A percentile compares a stretch with the other conserved stretches of the same genome.
Conservation (phyloP, 108 stramenopile genomes). For the Craspedostauros australis region DNA sequence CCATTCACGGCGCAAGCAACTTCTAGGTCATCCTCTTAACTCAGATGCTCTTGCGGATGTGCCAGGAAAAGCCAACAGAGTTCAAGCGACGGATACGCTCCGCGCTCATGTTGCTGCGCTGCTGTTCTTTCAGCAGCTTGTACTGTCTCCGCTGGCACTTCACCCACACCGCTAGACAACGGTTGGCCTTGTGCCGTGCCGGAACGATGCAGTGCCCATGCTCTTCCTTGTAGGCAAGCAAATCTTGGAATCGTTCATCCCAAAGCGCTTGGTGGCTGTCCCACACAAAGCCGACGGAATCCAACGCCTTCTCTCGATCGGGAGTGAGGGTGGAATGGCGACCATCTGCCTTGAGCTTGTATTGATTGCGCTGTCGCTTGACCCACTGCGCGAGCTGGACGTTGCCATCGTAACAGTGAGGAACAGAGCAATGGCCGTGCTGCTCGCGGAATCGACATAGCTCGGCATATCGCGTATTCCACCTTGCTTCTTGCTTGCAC, state of each 20-base stretch:
- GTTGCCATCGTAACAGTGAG: conserved; percentile 9
- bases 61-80: conserved; percentile 35
- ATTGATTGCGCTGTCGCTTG: conserved; percentile 29
- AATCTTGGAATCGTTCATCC: conserved; percentile 15
- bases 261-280: conserved; percentile 24
- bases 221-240: conserved; percentile 6
- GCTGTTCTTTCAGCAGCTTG: conserved; percentile 34
- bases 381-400: conserved; percentile 12
- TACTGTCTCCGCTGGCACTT: conserved; percentile 50
- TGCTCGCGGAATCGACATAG: conserved; percentile 5
- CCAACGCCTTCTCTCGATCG: conserved; percentile 30
- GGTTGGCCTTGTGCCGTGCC: conserved; percentile 20
- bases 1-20: no score
- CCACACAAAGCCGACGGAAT: conserved; percentile 52
- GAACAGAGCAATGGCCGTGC: conserved; percentile 28
- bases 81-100: conserved; percentile 26
- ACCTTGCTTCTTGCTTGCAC: conserved; percentile 9
- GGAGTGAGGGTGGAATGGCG: conserved; percentile 34
- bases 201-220: conserved; percentile 33
- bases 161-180: conserved; percentile 41
- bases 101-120: conserved; percentile 25
- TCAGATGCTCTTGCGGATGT: conserved; percentile 19
- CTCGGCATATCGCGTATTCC: conserved; percentile 12
- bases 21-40: no score
- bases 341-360: conserved; percentile 21